phyloP scores from a whole-genome alignment of 371 early-diverging fungal genomes.

The Lichtheimia ornata region DNA sequence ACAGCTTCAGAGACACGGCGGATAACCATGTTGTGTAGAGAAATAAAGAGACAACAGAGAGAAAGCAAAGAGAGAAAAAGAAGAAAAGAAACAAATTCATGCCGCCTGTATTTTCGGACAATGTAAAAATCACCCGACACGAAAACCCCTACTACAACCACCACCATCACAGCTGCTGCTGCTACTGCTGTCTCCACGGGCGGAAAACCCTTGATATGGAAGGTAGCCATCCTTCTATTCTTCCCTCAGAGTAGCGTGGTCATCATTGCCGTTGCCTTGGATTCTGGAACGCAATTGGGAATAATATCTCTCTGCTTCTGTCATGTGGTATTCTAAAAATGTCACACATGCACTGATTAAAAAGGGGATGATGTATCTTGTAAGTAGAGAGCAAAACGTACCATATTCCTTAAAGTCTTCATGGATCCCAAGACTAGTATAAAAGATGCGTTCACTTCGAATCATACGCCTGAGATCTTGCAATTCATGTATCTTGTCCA shows the following conservation, averaged over 20 bases:
- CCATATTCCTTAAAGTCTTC: conserved; percentile 11
- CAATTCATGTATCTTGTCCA: conserved; percentile 2
- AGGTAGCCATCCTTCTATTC: too few relatives aligned
- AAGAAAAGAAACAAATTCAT: conserved; percentile 12
- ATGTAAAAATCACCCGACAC: conserved; percentile 4
- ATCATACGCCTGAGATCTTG: conserved; percentile 8
- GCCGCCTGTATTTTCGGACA: conserved; percentile 3
- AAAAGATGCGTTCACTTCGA: conserved; percentile 10
- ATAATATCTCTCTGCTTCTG: not conserved
- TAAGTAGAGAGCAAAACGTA: not conserved
- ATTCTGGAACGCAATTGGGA: too few relatives aligned
- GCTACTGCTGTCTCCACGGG: too few relatives aligned
- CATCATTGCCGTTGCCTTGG: too few relatives aligned
- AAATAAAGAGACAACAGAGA: not conserved
- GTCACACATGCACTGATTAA: not conserved
- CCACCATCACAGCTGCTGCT: not conserved
- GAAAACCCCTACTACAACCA: not conserved
- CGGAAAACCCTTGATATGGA: too few relatives aligned
- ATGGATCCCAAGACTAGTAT: not conserved
- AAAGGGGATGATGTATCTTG: too few relatives aligned
- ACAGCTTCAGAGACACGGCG: conserved; percentile 19
- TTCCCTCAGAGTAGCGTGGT: too few relatives aligned
- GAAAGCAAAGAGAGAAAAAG: not conserved
- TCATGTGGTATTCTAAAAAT: not conserved
- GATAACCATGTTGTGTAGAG: conserved; percentile 1